Evolutionary conservation across 2,329 filamentous ascomycete genomes (phyloP).

Genomic region (Tolypocladium album): DNA sequence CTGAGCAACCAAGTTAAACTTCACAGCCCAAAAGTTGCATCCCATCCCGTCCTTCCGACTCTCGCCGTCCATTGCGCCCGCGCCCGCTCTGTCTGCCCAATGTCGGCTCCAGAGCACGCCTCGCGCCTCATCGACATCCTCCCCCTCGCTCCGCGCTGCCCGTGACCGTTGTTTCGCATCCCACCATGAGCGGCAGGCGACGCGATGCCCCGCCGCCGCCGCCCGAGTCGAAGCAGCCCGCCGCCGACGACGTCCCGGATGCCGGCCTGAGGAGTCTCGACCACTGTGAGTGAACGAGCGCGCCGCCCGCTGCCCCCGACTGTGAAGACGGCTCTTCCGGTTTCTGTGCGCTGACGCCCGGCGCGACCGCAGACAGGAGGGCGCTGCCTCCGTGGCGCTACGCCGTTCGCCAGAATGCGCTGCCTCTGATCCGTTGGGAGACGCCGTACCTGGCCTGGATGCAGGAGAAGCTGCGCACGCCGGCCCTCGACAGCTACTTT

Average conservation of each 20-base stretch:
- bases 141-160: conserved; percentile 2
- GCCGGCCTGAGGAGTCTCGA: conserved; percentile 73
- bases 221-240: conserved; percentile 10
- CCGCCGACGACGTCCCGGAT: conserved; percentile 33
- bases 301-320: too few relatives aligned
- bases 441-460: conserved; percentile 86
- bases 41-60: background rate
- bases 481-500: conserved; percentile 89
- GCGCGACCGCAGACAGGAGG: conserved; percentile 53
- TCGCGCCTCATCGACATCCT: conserved; percentile 4
- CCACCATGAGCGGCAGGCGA: conserved; percentile 20
- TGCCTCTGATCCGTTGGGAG: conserved; percentile 87
- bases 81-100: conserved; percentile 2
- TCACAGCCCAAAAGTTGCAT: background rate
- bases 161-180: conserved; percentile 3
- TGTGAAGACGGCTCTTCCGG: background rate
- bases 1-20: background rate
- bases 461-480: conserved; percentile 70
- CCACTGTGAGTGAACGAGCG: conserved; percentile 48
- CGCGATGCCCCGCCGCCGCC: conserved; percentile 18
- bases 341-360: conserved; percentile 1
- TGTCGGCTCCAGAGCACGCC: conserved; percentile 7
- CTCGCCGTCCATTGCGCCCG: background rate
- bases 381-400: conserved; percentile 86
- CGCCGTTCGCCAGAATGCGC: conserved; percentile 63